Percentiles rank a stretch among this genome's conserved stretches.
Evolutionary conservation across 2,329 filamentous ascomycete genomes (phyloP).

Genomic region (Aspergillus glaucus): DNA sequence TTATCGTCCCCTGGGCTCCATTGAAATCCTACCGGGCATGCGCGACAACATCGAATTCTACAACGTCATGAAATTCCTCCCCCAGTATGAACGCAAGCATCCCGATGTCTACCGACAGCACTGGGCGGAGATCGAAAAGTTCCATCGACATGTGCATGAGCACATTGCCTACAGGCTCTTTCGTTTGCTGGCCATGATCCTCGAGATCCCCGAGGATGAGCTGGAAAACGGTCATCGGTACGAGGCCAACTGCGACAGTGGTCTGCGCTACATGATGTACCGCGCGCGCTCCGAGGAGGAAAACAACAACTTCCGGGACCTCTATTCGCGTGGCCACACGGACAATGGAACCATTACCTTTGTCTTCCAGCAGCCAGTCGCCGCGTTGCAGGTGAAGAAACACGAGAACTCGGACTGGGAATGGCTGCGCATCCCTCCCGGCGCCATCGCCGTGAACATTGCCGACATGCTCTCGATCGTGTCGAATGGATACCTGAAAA

Average conservation of each 20-base stretch:
- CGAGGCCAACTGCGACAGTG: conserved; percentile 51
- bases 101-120: conserved; percentile 45
- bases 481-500: conserved; percentile 45
- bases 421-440: conserved; percentile 42
- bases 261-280: conserved; percentile 57
- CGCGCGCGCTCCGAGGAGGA: conserved; percentile 43
- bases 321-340: conserved; percentile 48
- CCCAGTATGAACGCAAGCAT: conserved; percentile 38
- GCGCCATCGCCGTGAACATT: conserved; percentile 47
- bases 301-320: conserved; percentile 36
- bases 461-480: conserved; percentile 44
- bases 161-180: conserved; percentile 52
- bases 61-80: conserved; percentile 54
- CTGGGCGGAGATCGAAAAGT: conserved; percentile 50
- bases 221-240: conserved; percentile 52
- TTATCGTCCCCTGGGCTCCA: conserved; percentile 41
- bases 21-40: conserved; percentile 25
- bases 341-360: conserved; percentile 52
- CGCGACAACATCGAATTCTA: conserved; percentile 55
- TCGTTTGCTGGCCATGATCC: conserved; percentile 52
- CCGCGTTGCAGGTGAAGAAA: conserved; percentile 49
- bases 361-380: conserved; percentile 53
- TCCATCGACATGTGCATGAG: conserved; percentile 46
- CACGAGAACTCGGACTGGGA: conserved; percentile 43
- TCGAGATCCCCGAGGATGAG: conserved; percentile 54